A percentile compares a stretch with the other conserved stretches of the same genome.
These are phyloP conservation scores for Straminergon stramineum DNA, from an alignment of 225 moss, liverwort and hornwort genomes.

Conservation along the genomic window DNA sequence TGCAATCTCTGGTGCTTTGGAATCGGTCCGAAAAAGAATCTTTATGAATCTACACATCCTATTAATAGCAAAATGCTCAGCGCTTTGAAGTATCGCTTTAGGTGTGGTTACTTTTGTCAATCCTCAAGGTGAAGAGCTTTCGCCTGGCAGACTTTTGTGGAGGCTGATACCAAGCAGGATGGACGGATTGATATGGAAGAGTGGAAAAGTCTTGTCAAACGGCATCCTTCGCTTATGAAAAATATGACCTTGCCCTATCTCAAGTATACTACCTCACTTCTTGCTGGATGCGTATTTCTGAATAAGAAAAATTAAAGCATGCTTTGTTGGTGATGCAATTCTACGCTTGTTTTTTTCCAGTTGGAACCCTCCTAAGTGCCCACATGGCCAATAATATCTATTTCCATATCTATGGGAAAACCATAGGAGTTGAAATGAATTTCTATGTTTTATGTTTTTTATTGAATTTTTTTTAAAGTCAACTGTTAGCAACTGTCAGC, in stretches of 20 bases:
- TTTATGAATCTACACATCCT: neutral
- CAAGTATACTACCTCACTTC: slow-evolving; percentile 27
- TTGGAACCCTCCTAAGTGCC: neutral
- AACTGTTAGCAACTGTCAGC: neutral
- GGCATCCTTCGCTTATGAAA: slow-evolving; percentile 70
- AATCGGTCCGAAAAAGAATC: neutral
- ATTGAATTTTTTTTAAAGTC: neutral
- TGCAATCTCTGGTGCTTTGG: neutral
- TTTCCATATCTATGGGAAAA: neutral
- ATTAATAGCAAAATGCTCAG: neutral
- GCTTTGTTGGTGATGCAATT: neutral
- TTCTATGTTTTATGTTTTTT: neutral
- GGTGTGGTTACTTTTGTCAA: neutral
- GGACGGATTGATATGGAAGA: slow-evolving; percentile 84
- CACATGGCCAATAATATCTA: neutral
- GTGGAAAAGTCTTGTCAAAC: slow-evolving; percentile 55
- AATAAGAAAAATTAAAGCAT: neutral
- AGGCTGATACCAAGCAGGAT: slow-evolving; percentile 72
- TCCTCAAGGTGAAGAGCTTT: neutral
- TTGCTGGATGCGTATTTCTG: neutral
- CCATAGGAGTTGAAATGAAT: neutral
- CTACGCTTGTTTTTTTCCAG: neutral
- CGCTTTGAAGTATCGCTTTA: neutral
- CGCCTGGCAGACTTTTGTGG: slow-evolving; percentile 67
- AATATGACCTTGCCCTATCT: slow-evolving; percentile 93